phyloP scores from a whole-genome alignment of 306 rosid genomes.

The Senna tora region DNA sequence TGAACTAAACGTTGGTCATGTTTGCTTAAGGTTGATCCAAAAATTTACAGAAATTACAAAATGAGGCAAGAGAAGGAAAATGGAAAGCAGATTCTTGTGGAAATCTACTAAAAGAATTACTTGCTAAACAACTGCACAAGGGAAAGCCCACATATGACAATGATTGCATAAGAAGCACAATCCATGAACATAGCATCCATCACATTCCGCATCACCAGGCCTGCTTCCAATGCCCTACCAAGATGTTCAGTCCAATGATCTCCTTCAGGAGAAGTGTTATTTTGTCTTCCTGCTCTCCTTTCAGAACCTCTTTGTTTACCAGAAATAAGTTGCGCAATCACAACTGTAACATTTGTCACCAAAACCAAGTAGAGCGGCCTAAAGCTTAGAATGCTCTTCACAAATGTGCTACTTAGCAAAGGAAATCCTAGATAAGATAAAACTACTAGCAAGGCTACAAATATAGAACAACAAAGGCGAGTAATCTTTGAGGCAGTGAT shows the following conservation, averaged over 20 bases:
- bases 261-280: conserved; percentile 30
- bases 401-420: conserved; percentile 40
- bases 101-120: conserved; percentile 30
- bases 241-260: conserved; percentile 49
- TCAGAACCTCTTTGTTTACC: conserved; percentile 38
- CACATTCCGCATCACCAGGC: conserved; percentile 51
- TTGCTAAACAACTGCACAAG: conserved; percentile 26
- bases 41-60: conserved; percentile 15
- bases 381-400: conserved; percentile 49
- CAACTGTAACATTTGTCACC: conserved; percentile 62
- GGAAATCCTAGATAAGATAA: conserved; percentile 55
- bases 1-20: conserved; percentile 12
- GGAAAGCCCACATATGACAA: conserved; percentile 72
- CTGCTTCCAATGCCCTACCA: conserved; percentile 53
- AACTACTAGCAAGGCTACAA: conserved; percentile 59
- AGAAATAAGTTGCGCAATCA: conserved; percentile 55
- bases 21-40: conserved; percentile 2
- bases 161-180: conserved; percentile 65
- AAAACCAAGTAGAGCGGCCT: conserved; percentile 71
- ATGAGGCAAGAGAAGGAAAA: background rate
- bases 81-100: background rate
- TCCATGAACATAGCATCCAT: conserved; percentile 77
- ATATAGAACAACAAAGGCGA: conserved; percentile 58
- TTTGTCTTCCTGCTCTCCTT: conserved; percentile 28
- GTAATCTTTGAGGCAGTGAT: conserved; percentile 55